Evolutionary conservation across 2,329 filamentous ascomycete species (phyloP).

Genomic region (Fusarium albidum): DNA sequence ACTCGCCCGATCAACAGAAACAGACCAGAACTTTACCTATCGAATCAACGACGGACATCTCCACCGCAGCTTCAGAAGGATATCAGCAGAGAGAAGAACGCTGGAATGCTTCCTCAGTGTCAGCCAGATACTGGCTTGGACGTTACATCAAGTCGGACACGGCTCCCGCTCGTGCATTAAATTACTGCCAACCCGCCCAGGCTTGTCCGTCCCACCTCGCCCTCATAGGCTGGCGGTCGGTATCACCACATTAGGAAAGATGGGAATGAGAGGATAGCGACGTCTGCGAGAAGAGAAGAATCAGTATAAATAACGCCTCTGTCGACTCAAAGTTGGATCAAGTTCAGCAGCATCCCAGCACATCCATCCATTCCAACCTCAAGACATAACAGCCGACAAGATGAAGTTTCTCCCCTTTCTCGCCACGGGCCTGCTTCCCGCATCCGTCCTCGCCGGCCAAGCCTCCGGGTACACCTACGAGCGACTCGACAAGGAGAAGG

Average conservation of each 20-base stretch:
- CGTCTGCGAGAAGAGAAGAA: not conserved
- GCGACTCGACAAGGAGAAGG: not conserved
- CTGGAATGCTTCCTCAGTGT: too few species aligned
- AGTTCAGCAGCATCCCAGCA: not conserved
- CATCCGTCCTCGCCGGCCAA: not conserved
- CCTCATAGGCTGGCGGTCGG: not conserved
- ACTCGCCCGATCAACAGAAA: too few species aligned
- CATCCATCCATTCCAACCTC: not conserved
- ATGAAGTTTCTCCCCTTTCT: slow-evolving; percentile 7
- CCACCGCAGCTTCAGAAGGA: too few species aligned
- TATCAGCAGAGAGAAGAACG: too few species aligned
- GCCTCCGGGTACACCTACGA: not conserved
- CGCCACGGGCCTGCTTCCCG: not conserved
- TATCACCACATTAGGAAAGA: slow-evolving; percentile 1
- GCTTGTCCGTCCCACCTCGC: not conserved
- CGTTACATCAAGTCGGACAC: not conserved
- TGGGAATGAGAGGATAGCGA: not conserved
- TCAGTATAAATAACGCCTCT: not conserved
- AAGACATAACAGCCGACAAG: not conserved
- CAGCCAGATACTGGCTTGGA: too few species aligned
- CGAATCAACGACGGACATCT: too few species aligned
- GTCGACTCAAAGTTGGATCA: not conserved
- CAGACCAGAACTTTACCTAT: too few species aligned
- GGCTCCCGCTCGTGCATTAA: not conserved
- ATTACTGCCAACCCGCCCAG: not conserved